Percentiles rank a stretch among this genome's conserved stretches.
phyloP scores from a whole-genome alignment of 768 basidiomycete genomes.

The Naganishia onofrii region DNA sequence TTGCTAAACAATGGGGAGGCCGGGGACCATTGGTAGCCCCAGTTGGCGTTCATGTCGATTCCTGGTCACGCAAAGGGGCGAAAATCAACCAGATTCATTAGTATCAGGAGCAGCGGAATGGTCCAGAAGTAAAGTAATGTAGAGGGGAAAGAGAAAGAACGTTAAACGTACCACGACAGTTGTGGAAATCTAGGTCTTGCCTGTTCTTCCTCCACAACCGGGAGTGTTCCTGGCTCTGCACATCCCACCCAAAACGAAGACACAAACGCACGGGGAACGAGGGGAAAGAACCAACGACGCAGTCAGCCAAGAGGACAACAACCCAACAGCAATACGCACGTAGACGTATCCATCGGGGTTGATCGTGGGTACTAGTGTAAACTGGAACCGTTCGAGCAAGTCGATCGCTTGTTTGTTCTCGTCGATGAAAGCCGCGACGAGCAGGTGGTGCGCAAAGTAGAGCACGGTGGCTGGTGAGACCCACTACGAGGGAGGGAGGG shows the following conservation, averaged over 20 bases:
- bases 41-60: slow-evolving; percentile 78
- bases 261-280: slow-evolving; percentile 45
- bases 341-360: slow-evolving; percentile 54
- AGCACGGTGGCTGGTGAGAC: slow-evolving; percentile 70
- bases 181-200: slow-evolving; percentile 48
- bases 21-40: slow-evolving; percentile 64
- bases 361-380: slow-evolving; percentile 49
- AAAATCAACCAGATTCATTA: too few relatives aligned
- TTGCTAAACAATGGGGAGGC: slow-evolving; percentile 56
- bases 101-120: slow-evolving; percentile 44
- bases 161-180: slow-evolving; percentile 40
- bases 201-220: slow-evolving; percentile 58
- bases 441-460: slow-evolving; percentile 70
- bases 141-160: not conserved
- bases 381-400: slow-evolving; percentile 59
- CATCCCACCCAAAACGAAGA: slow-evolving; percentile 64
- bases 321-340: slow-evolving; percentile 15
- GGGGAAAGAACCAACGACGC: slow-evolving; percentile 62
- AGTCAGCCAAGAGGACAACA: too few relatives aligned
- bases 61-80: slow-evolving; percentile 52
- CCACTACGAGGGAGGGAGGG: slow-evolving; percentile 62
- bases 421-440: slow-evolving; percentile 56
- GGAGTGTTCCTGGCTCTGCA: slow-evolving; percentile 68
- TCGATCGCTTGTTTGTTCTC: slow-evolving; percentile 54
- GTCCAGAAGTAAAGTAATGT: not conserved